Evolutionary conservation across 2,329 filamentous ascomycete species (phyloP).

Genomic region (Aspergillus alliaceus): DNA sequence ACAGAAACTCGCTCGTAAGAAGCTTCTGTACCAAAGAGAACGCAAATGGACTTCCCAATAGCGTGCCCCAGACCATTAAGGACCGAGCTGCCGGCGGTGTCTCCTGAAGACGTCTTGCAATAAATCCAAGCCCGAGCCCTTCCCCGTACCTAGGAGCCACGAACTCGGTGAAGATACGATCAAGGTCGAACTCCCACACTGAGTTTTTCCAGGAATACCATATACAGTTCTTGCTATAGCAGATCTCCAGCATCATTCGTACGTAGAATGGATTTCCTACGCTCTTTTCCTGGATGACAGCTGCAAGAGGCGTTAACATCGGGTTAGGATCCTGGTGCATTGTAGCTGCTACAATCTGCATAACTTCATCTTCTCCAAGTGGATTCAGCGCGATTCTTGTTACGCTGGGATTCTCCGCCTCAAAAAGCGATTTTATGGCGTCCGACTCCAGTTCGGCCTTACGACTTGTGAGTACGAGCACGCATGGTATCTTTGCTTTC

Average conservation of each 20-base stretch:
- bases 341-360: constrained; percentile 78
- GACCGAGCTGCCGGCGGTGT: constrained; percentile 71
- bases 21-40: constrained; percentile 78
- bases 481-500: constrained; percentile 73
- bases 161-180: constrained; percentile 83
- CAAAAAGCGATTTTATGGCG: constrained; percentile 40
- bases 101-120: constrained; percentile 74
- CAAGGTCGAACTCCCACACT: constrained; percentile 81
- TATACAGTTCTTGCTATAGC: constrained; percentile 81
- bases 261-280: constrained; percentile 89
- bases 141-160: constrained; percentile 75
- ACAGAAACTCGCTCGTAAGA: constrained; percentile 72
- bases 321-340: constrained; percentile 69
- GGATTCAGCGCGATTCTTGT: constrained; percentile 73
- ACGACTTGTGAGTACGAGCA: constrained; percentile 75
- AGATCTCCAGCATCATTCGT: constrained; percentile 83
- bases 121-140: constrained; percentile 78
- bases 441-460: constrained; percentile 63
- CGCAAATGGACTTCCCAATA: constrained; percentile 80
- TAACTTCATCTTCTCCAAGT: constrained; percentile 75
- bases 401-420: constrained; percentile 54
- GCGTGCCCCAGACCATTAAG: constrained; percentile 81
- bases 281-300: constrained; percentile 86
- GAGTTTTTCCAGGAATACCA: constrained; percentile 86
- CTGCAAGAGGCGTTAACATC: constrained; percentile 73